Base-by-base conservation (phyloP, 768 basidiomycete species). In the Russula foetens region DNA sequence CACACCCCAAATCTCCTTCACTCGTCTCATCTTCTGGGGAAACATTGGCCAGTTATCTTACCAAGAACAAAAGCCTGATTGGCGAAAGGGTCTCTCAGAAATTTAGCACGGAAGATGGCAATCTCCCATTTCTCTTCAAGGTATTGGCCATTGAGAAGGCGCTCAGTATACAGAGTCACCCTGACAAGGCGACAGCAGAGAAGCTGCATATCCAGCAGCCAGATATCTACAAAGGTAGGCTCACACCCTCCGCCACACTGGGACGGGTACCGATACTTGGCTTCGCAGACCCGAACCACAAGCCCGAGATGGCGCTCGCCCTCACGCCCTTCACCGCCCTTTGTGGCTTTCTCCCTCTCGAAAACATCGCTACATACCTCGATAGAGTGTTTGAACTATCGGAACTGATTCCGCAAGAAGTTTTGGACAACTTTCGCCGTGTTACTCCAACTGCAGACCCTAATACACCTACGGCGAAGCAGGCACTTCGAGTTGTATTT, bases 261-360 rank as follows among this genome's bases (percentile, higher is more conserved):
- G 35, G 35, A 35, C 8, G 59, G 65, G 24, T n/a, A 69, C 63
- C 53, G 17, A 38, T n/a, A 35, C 14, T 33, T 44, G 19, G 38
- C 43, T 43, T 11, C 39, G 41, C 63, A 91, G 97, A 99, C 72
- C 82, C 85, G 6, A 98, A 98, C 70, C 97, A 99, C 68, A 99
- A 99, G 73, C 97, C 97, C 2, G 97, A 99, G 72, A 96, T 99
- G 92, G 93, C 95, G n/a, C 80, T 99, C 39, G 97, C 97, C 0
- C 74, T 99, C 61, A 95, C 95, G 0, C 83, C 86, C 15, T 98
- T 98, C 77, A 77, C 77, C 41, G 97, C 90, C 1, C 77, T 98
- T 68, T 96, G 95, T 70, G 96, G 96, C 45, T 99, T 98, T 76
- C 82, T 88, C 19, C 96, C 96, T 5, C 81, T 93, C 1, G 68